phyloP scores from a whole-genome alignment of 2,329 filamentous ascomycete genomes.

The Arthrinium puccinioides region DNA sequence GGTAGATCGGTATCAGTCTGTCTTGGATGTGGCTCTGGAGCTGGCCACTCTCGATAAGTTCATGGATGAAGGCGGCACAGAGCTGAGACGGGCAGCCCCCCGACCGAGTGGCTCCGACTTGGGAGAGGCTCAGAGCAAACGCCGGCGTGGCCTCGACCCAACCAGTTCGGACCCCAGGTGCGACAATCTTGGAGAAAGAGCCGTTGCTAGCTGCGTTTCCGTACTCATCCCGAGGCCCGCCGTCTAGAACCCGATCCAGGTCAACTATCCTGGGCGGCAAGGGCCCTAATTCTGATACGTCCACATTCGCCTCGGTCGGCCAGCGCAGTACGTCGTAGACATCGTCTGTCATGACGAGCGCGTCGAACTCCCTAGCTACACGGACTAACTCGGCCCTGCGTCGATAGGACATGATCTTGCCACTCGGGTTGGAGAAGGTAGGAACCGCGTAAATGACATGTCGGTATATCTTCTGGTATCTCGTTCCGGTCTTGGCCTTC shows the following conservation, averaged over 20 bases:
- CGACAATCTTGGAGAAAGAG: conserved; percentile 60
- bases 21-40: neutral
- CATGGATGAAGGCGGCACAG: neutral
- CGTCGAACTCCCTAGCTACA: conserved; percentile 67
- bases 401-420: conserved; percentile 68
- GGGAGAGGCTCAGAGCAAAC: neutral
- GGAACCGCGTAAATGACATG: conserved; percentile 86
- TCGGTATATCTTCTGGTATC: conserved; percentile 68
- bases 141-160: conserved; percentile 37
- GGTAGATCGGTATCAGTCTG: neutral
- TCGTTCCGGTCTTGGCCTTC: neutral
- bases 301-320: neutral
- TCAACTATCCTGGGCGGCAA: conserved; percentile 52
- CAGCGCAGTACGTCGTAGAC: conserved; percentile 6
- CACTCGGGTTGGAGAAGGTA: conserved; percentile 83
- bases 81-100: conserved; percentile 1
- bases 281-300: neutral
- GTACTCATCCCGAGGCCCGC: conserved; percentile 42
- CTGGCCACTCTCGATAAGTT: neutral
- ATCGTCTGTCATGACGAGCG: conserved; percentile 3
- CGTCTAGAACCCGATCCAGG: conserved; percentile 49
- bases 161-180: conserved; percentile 27
- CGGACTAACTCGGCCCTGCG: conserved; percentile 62
- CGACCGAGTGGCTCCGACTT: neutral
- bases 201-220: conserved; percentile 61